Conservation (phyloP, 2,329 filamentous ascomycete species). For the Cercospora sesami region DNA sequence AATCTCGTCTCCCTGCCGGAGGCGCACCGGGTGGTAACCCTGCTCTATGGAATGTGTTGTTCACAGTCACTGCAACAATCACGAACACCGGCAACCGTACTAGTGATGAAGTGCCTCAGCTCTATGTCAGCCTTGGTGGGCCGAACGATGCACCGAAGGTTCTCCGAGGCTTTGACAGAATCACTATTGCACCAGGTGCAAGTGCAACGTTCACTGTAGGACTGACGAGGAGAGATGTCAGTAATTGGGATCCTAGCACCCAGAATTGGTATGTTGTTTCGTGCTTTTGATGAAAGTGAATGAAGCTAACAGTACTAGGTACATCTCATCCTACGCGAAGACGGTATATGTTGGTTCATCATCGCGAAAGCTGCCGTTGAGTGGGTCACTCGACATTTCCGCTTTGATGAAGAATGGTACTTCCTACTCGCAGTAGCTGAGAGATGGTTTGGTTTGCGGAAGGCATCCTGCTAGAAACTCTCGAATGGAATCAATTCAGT, state of each 20-base stretch:
- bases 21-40: slow-evolving; percentile 44
- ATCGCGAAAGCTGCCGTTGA: slow-evolving; percentile 28
- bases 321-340: slow-evolving; percentile 25
- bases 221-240: slow-evolving; percentile 29
- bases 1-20: not conserved
- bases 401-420: not conserved
- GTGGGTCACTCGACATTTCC: not conserved
- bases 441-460: not conserved
- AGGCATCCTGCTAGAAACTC: too few relatives aligned
- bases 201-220: slow-evolving; percentile 23
- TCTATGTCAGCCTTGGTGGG: slow-evolving; percentile 47
- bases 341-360: slow-evolving; percentile 35
- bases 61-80: slow-evolving; percentile 57
- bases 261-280: slow-evolving; percentile 50
- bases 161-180: slow-evolving; percentile 46
- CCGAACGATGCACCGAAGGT: slow-evolving; percentile 48
- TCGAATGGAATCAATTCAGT: too few relatives aligned
- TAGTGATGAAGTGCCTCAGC: slow-evolving; percentile 58
- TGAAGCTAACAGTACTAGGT: not conserved
- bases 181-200: slow-evolving; percentile 27
- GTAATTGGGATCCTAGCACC: slow-evolving; percentile 28
- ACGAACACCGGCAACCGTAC: slow-evolving; percentile 60
- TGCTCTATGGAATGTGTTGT: slow-evolving; percentile 62
- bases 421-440: not conserved
- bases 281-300: not conserved